Evolutionary conservation across 1,284 basidiomycete species (phyloP).

Genomic region (Cryptococcus maquisensis): DNA sequence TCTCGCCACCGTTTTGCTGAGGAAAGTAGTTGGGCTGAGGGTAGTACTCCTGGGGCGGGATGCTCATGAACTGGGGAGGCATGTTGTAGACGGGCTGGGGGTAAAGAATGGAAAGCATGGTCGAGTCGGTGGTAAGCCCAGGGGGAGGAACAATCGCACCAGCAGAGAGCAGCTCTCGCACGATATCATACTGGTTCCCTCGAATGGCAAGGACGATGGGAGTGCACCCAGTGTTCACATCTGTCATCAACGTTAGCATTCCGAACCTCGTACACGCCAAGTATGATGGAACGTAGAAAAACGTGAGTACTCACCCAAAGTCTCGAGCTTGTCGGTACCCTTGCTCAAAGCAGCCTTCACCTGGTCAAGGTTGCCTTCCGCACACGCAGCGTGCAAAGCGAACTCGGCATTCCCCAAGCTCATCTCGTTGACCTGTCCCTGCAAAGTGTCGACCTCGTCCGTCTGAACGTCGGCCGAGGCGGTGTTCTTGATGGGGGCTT

Average conservation of each 20-base stretch:
- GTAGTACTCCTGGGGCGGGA: slow-evolving; percentile 36
- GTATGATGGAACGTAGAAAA: background rate
- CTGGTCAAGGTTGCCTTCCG: slow-evolving; percentile 40
- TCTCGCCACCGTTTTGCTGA: background rate
- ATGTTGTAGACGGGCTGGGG: slow-evolving; percentile 39
- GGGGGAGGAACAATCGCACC: slow-evolving; percentile 48
- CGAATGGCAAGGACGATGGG: slow-evolving; percentile 49
- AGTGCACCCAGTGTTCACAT: slow-evolving; percentile 42
- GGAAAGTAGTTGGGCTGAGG: slow-evolving; percentile 32
- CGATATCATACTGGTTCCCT: slow-evolving; percentile 43
- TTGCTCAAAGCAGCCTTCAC: slow-evolving; percentile 35
- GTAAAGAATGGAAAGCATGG: slow-evolving; percentile 45
- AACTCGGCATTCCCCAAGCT: slow-evolving; percentile 1
- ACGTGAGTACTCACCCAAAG: slow-evolving; percentile 34
- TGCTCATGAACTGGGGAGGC: slow-evolving; percentile 29
- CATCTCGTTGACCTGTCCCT: slow-evolving; percentile 4
- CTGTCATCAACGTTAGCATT: background rate
- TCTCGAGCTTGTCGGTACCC: slow-evolving; percentile 37
- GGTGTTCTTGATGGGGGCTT: background rate
- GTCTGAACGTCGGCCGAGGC: background rate
- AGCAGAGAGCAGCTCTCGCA: slow-evolving; percentile 44
- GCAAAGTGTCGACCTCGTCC: background rate
- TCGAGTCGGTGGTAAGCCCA: slow-evolving; percentile 42
- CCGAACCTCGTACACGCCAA: background rate
- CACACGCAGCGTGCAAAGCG: slow-evolving; percentile 36